Base-by-base conservation (phyloP, 2,329 filamentous ascomycete species). In the Ophioceras dolichostomum region DNA sequence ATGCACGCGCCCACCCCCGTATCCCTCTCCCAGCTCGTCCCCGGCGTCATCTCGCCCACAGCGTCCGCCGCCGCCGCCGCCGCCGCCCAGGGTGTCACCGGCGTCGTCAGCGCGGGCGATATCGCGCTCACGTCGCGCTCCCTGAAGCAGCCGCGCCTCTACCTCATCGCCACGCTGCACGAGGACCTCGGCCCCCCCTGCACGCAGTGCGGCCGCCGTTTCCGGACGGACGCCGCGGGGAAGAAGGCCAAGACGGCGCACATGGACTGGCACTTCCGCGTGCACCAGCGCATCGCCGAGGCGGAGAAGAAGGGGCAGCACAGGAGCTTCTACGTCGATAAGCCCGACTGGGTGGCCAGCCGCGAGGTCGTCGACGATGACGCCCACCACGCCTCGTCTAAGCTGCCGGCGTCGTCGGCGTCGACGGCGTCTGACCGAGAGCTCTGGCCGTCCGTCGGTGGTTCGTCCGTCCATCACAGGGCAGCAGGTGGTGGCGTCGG, bases 191-290 rank as follows among this genome's bases (percentile, higher is more conserved):
- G 89, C 0, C 83, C 87, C 41, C 83, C 88, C 39, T 98, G 91
- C 56, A 84, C 81, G 10, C 89, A 89, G 41, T 98, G 91, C 54
- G 91, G 89, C 18, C 76, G 88, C 41, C 79, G 91, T 2, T 98
- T 98, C 57, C 72, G 72, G 38, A 73, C 74, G 4, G 83, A 84
- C 34, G 75, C 79, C 10, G 77, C 83, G 45, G 89, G 89, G 10
- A 83, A 77, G 49, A 79, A 80, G 53, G 83, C 83, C 64, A 96
- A 96, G 63, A 84, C 80, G 18, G 77, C 81, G 3, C 91, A 98
- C 55, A 79, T 98, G 67, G 91, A 98, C 59, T 98, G 91, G 91
- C 91, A 98, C 59, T 98, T 98, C 62, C 79, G 82, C 39, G 88
- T 89, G 18, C 89, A 95, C 52, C 83, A 88, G 51, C 80, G 87